Conservation (phyloP, 148 eudicot species). For the Agrostemma githago region DNA sequence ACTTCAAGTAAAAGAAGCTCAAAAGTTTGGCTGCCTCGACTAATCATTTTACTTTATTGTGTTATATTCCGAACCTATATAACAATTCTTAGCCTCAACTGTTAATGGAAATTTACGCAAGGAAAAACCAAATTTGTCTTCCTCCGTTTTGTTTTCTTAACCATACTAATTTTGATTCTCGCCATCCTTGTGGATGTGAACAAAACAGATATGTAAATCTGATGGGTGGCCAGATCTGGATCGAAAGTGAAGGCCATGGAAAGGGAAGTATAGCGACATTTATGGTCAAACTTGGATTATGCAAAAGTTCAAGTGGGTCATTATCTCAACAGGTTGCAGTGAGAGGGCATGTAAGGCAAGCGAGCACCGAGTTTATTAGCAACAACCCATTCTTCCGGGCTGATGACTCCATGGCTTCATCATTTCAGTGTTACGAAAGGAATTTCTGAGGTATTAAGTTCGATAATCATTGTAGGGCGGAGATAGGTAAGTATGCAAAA, state of each 20-base stretch:
- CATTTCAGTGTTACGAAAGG: constrained; percentile 24
- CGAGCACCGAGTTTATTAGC: constrained; percentile 21
- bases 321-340: constrained; percentile 22
- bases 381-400: constrained; percentile 24
- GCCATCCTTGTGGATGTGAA: background rate
- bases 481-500: background rate
- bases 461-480: background rate
- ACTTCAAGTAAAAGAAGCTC: background rate
- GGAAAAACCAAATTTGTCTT: background rate
- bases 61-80: background rate
- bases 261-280: constrained; percentile 68
- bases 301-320: constrained; percentile 26
- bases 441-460: constrained; percentile 17
- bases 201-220: constrained; percentile 70
- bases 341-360: constrained; percentile 23
- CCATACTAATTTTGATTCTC: background rate
- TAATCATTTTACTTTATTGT: background rate
- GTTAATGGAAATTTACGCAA: background rate
- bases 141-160: constrained; percentile 1
- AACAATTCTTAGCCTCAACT: background rate
- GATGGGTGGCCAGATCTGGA: constrained; percentile 87
- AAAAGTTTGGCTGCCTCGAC: background rate
- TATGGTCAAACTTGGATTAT: constrained; percentile 61
- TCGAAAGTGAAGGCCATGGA: constrained; percentile 81
- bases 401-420: constrained; percentile 12